These are phyloP conservation scores for Aleurites moluccanus DNA, from an alignment of 441 rosid genomes.

Conservation along the genomic window DNA sequence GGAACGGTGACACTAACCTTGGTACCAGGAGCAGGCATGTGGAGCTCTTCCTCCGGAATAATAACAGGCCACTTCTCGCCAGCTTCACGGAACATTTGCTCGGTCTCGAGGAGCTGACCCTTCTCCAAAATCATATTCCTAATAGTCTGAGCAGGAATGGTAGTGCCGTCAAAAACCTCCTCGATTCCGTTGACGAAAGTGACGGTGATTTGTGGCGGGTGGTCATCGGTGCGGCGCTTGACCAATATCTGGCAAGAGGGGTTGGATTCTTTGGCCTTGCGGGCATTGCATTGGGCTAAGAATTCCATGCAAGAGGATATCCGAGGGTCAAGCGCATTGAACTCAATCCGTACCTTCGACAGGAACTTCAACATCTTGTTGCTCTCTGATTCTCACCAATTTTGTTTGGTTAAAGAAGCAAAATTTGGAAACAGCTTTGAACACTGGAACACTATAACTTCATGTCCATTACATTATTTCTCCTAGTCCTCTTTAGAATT, in stretches of 20 bases:
- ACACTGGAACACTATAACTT: too few species aligned
- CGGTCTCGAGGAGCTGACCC: slow-evolving; percentile 78
- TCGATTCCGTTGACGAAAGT: slow-evolving; percentile 87
- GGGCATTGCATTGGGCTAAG: slow-evolving; percentile 88
- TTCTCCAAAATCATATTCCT: slow-evolving; percentile 78
- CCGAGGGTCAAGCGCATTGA: slow-evolving; percentile 78
- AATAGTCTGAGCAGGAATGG: slow-evolving; percentile 71
- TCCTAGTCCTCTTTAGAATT: background rate
- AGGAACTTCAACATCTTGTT: slow-evolving; percentile 80
- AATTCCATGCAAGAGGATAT: slow-evolving; percentile 83
- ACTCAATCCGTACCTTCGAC: slow-evolving; percentile 72
- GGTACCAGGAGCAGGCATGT: slow-evolving; percentile 60
- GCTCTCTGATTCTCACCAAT: background rate
- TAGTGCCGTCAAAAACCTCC: slow-evolving; percentile 72
- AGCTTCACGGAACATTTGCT: slow-evolving; percentile 92
- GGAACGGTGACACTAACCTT: slow-evolving; percentile 46
- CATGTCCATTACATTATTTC: too few species aligned
- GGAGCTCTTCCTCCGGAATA: slow-evolving; percentile 82
- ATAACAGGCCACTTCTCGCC: slow-evolving; percentile 90
- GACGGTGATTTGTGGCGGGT: slow-evolving; percentile 76
- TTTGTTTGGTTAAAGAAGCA: background rate
- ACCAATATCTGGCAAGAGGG: slow-evolving; percentile 73
- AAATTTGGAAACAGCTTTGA: background rate
- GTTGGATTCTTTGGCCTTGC: slow-evolving; percentile 85
- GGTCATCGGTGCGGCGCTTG: slow-evolving; percentile 88